Evolutionary conservation across 225 moss, liverwort and hornwort genomes (phyloP), one percentile per base, ranked within the genome.

Genomic region (Climacium dendroides): DNA sequence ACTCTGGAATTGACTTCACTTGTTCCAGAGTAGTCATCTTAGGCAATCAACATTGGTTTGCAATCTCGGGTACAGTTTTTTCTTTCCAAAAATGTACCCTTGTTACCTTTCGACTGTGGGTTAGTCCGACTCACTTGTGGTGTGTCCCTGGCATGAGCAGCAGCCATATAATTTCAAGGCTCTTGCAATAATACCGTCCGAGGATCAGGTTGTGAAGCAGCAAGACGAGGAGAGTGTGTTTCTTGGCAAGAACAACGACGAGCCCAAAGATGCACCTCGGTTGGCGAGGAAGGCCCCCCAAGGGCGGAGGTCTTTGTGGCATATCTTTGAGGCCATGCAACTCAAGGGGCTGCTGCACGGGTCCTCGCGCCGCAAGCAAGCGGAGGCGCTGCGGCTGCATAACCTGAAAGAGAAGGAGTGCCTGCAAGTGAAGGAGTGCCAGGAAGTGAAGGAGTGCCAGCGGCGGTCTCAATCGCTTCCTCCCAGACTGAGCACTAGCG

Each of bases 301-400:
- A 55, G 93, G 93, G 24, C 85, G 90, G 75, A 86, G 87, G 60
- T 93, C 90, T 9, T 80, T 94, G 55, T 91, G 94, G 90, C 94
- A 94, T 18, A 94, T 94, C 87, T 91, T 94, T 32, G 94, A 94
- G 79, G 91, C 90, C 20, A 91, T 94, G 91, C 94, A 94, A 80
- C 90, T 94, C 74, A 94, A 94, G 89, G 89, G 90, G 15, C 82
- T 94, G 53, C 85, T 90, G 55, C 79, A 93, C n/a, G 83, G 88
- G 17, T 91, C 94, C 13, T 91, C 94, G 28, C 91, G 90, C 26
- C 85, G 88, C 62, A 94, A 92, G 88, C 92, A 93, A 59, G 89
- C 92, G 41, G 92, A 94, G 83, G 90, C 91, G 17, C 32, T 88
- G 80, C 85, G 87, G 58, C n/a, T 88, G 43, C 89, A 82, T 3